A percentile compares a stretch with the other conserved stretches of the same genome.
These are phyloP conservation scores for Phytomonas francai DNA, from an alignment of 208 protist genomes.

Conservation along the genomic window DNA sequence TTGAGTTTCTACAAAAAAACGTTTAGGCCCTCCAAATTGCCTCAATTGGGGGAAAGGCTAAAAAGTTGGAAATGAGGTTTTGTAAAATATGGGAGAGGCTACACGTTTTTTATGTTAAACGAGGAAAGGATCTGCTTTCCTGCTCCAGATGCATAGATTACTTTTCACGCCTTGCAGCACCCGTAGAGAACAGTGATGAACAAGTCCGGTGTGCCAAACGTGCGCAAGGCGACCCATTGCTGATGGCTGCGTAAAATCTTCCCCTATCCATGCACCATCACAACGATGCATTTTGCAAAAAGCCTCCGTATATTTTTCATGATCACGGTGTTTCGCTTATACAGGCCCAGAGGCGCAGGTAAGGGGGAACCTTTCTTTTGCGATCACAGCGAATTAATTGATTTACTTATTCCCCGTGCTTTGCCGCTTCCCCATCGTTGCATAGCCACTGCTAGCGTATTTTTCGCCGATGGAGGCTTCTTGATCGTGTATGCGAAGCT, in stretches of 20 bases:
- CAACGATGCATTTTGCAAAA: constrained; percentile 7
- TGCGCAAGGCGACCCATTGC: constrained; percentile 47
- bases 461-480: constrained; percentile 47
- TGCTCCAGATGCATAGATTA: constrained; percentile 61
- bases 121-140: constrained; percentile 28
- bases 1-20: background rate
- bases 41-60: background rate
- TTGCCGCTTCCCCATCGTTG: constrained; percentile 2
- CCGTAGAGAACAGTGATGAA: constrained; percentile 13
- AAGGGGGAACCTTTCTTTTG: constrained; percentile 34
- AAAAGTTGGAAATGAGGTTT: background rate
- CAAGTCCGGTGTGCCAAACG: constrained; percentile 18
- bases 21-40: background rate
- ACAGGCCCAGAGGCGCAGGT: background rate
- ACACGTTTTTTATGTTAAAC: background rate
- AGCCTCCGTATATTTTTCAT: constrained; percentile 18
- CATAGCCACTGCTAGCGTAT: constrained; percentile 29
- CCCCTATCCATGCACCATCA: constrained; percentile 30
- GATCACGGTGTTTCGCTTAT: constrained; percentile 15
- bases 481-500: constrained; percentile 38
- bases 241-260: constrained; percentile 55
- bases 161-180: constrained; percentile 37
- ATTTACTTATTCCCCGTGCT: constrained; percentile 26
- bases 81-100: background rate
- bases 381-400: constrained; percentile 27